A percentile compares a stretch with the other conserved stretches of the same genome.
Conservation (phyloP, 2,329 filamentous ascomycete genomes). For the Zymoseptoria tritici region DNA sequence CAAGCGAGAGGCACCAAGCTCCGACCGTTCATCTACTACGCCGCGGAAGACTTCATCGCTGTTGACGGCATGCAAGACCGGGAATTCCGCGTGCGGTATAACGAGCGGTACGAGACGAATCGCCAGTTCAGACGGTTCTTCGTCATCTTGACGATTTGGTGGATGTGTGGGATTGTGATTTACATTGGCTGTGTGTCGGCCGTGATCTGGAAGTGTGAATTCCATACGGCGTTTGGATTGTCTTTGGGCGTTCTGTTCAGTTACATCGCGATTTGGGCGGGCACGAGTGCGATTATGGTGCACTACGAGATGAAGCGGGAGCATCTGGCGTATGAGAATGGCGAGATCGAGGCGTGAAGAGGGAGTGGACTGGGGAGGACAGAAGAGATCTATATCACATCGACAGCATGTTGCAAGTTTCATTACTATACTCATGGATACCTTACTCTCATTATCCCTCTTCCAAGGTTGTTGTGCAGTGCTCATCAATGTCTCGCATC, state of each 20-base stretch:
- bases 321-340: conserved; percentile 23
- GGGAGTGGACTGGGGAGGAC: background rate
- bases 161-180: conserved; percentile 22
- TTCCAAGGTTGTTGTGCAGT: too few species aligned
- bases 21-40: conserved; percentile 29
- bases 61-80: conserved; percentile 28
- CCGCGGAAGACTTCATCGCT: conserved; percentile 29
- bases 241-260: conserved; percentile 24
- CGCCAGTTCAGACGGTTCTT: conserved; percentile 26
- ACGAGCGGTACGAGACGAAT: conserved; percentile 26
- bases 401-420: background rate
- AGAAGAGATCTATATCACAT: background rate
- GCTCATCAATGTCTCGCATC: too few species aligned
- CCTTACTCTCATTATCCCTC: too few species aligned
- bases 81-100: conserved; percentile 27
- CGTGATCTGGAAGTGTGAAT: conserved; percentile 26
- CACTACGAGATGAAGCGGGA: conserved; percentile 26
- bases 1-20: conserved; percentile 22
- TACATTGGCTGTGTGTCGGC: conserved; percentile 26
- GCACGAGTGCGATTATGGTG: conserved; percentile 16
- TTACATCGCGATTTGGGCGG: conserved; percentile 25
- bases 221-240: conserved; percentile 26
- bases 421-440: too few species aligned
- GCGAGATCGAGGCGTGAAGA: conserved; percentile 14
- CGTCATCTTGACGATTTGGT: conserved; percentile 24